A percentile compares a stretch with the other conserved stretches of the same genome.
Conservation (phyloP, 371 early-diverging fungal genomes). For the Mucor mucedo region DNA sequence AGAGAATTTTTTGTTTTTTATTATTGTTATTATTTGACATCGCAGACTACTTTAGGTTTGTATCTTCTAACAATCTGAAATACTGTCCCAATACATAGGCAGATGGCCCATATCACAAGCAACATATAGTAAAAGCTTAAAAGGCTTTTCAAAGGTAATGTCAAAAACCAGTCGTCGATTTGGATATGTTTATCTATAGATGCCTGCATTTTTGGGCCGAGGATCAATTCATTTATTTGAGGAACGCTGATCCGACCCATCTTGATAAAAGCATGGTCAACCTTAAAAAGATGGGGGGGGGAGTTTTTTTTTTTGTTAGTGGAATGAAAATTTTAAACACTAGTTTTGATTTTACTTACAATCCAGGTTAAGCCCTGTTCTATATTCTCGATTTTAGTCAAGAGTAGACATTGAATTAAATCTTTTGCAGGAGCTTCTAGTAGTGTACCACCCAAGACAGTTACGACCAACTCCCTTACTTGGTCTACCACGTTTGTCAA, state of each 20-base stretch:
- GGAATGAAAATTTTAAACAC: neutral
- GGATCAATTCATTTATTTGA: neutral
- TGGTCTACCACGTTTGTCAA: constrained; percentile 30
- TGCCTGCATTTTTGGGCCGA: constrained; percentile 6
- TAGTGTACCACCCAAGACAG: constrained; percentile 37
- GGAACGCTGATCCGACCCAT: constrained; percentile 12
- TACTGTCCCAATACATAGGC: constrained; percentile 18
- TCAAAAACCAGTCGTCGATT: neutral
- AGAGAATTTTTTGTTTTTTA: neutral
- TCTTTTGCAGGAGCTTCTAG: constrained; percentile 38
- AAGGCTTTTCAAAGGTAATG: constrained; percentile 7
- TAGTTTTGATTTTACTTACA: constrained; percentile 26
- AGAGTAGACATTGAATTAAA: constrained; percentile 38
- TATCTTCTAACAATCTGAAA: constrained; percentile 14
- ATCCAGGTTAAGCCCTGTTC: constrained; percentile 50
- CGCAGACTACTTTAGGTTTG: neutral
- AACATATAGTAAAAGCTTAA: constrained; percentile 23
- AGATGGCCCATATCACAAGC: constrained; percentile 16
- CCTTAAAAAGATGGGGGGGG: constrained; percentile 6
- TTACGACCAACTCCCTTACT: constrained; percentile 22
- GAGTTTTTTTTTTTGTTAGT: neutral
- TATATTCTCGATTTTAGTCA: constrained; percentile 39
- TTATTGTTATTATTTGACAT: neutral
- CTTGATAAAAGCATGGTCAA: constrained; percentile 9
- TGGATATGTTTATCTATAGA: constrained; percentile 14